A percentile compares a stretch with the other conserved stretches of the same genome.
These are phyloP conservation scores for Chrysanthemum seticuspe DNA, from an alignment of 129 eudicot genomes.

Conservation along the genomic window DNA sequence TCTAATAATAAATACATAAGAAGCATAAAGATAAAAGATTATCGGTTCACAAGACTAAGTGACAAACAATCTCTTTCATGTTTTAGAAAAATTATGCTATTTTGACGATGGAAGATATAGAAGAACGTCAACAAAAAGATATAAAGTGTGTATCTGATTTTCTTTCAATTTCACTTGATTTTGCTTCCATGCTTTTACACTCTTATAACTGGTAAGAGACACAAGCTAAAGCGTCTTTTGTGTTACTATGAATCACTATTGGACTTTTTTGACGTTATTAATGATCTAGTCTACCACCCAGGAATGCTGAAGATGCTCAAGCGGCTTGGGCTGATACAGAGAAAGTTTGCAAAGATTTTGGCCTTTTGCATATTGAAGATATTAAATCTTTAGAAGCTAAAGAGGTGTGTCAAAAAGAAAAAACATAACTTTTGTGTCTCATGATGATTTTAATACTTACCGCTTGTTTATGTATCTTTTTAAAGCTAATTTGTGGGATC, in stretches of 20 bases:
- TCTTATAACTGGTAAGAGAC: slow-evolving; percentile 63
- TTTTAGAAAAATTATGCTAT: slow-evolving; percentile 63
- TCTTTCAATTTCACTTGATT: slow-evolving; percentile 61
- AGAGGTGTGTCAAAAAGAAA: slow-evolving; percentile 39
- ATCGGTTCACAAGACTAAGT: too few species aligned
- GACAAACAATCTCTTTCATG: background rate
- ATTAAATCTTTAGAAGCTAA: slow-evolving; percentile 21
- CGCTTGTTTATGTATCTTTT: background rate
- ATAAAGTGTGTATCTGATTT: slow-evolving; percentile 57
- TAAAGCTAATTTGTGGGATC: slow-evolving; percentile 37
- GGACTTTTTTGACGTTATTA: background rate
- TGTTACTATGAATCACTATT: background rate
- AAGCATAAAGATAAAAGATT: too few species aligned
- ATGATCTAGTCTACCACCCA: slow-evolving; percentile 17
- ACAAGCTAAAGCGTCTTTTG: background rate
- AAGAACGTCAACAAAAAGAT: slow-evolving; percentile 64
- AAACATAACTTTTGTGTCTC: background rate
- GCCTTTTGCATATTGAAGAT: slow-evolving; percentile 23
- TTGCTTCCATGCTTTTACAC: slow-evolving; percentile 66
- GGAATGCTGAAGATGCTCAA: slow-evolving; percentile 76
- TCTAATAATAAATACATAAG: too few species aligned
- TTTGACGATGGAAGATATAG: slow-evolving; percentile 70
- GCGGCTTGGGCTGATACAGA: slow-evolving; percentile 92
- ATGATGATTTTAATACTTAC: background rate
- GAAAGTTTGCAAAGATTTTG: slow-evolving; percentile 33